These are phyloP conservation scores for Deinandra increscens DNA, from an alignment of 129 eudicot genomes.

Conservation along the genomic window DNA sequence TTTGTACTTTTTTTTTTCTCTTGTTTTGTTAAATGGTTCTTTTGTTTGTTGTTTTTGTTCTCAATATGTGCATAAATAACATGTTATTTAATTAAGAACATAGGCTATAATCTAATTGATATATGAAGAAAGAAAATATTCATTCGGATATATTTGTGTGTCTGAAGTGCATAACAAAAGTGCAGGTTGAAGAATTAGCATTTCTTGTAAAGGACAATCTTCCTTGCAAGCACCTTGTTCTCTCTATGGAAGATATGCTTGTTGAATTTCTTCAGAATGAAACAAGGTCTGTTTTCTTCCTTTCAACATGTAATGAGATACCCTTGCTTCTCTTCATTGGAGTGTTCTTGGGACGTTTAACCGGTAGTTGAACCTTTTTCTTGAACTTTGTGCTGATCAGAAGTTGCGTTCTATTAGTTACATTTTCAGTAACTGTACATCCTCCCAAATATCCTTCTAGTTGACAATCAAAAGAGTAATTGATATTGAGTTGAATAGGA, in stretches of 20 bases:
- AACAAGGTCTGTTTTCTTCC: constrained; percentile 46
- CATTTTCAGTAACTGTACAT: not conserved
- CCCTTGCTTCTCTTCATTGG: not conserved
- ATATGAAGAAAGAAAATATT: not conserved
- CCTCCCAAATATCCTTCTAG: not conserved
- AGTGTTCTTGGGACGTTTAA: not conserved
- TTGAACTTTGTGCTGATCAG: not conserved
- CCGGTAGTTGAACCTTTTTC: not conserved
- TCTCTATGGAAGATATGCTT: constrained; percentile 69
- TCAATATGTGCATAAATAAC: not conserved
- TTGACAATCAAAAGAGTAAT: constrained; percentile 5
- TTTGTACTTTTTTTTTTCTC: not conserved
- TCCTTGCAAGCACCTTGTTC: constrained; percentile 82
- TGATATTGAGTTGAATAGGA: not conserved
- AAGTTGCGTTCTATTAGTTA: not conserved
- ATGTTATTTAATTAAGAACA: not conserved
- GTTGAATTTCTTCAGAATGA: constrained; percentile 64
- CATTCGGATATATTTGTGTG: constrained; percentile 1
- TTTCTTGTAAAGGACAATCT: constrained; percentile 81
- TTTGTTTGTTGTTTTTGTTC: not conserved
- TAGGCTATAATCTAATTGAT: not conserved
- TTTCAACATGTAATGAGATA: not conserved
- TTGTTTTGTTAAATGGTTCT: not conserved
- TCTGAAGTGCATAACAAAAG: not conserved
- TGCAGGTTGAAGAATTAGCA: constrained; percentile 96